phyloP scores from a whole-genome alignment of 2,329 filamentous ascomycete species.

The Alternaria ethzedia region DNA sequence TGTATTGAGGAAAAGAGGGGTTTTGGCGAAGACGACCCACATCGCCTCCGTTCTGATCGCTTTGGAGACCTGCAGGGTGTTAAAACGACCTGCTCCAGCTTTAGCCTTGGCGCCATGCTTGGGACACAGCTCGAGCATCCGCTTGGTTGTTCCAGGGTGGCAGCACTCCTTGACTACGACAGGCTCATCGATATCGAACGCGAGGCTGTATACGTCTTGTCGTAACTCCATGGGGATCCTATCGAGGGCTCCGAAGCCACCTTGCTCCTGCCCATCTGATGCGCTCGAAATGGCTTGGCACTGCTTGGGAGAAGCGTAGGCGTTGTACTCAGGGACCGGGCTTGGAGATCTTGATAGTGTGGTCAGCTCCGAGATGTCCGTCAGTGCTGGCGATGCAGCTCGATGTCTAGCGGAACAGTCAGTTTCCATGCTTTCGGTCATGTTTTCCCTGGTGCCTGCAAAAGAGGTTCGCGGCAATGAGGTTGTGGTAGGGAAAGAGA shows the following conservation, averaged over 20 bases:
- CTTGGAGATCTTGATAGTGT: not conserved
- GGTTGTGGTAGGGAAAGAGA: not conserved
- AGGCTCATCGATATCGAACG: slow-evolving; percentile 8
- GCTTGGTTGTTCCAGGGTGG: slow-evolving; percentile 12
- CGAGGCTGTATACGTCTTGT: slow-evolving; percentile 13
- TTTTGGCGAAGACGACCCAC: slow-evolving; percentile 16
- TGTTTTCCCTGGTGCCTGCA: not conserved
- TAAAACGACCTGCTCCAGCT: slow-evolving; percentile 13
- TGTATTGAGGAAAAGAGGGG: slow-evolving; percentile 1
- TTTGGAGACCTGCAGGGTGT: slow-evolving; percentile 16
- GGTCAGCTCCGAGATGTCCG: not conserved
- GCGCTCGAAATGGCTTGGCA: not conserved
- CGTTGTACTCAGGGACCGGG: not conserved
- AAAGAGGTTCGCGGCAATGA: not conserved
- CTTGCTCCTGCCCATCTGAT: not conserved
- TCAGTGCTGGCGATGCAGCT: not conserved
- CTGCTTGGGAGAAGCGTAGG: not conserved
- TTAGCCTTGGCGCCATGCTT: slow-evolving; percentile 13
- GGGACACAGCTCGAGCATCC: slow-evolving; percentile 16
- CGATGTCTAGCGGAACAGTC: not conserved
- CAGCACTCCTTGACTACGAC: slow-evolving; percentile 22
- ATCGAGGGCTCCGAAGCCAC: slow-evolving; percentile 13
- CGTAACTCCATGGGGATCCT: slow-evolving; percentile 17
- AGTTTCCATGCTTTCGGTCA: not conserved
- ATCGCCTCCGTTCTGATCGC: slow-evolving; percentile 13